These are phyloP conservation scores for Paecilomyces dactylethromorphus DNA, from an alignment of 2,329 filamentous ascomycete species.

Conservation along the genomic window DNA sequence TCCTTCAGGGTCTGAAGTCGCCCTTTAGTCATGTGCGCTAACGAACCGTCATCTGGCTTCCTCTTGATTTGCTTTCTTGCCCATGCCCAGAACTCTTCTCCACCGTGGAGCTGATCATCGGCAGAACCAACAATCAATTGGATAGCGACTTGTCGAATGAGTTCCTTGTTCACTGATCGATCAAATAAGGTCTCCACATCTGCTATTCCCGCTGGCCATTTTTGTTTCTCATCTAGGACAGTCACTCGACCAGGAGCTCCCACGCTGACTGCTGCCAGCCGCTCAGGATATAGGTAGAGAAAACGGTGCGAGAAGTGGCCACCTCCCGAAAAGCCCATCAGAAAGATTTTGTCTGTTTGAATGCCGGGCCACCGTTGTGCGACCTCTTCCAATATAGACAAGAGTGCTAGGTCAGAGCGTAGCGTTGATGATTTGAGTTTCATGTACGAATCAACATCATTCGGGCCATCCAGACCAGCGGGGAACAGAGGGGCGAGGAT, in stretches of 20 bases:
- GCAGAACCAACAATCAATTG: background rate
- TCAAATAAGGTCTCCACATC: constrained; percentile 8
- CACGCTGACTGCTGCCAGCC: constrained; percentile 19
- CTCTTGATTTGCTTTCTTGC: background rate
- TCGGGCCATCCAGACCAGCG: constrained; percentile 19
- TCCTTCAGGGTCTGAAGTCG: background rate
- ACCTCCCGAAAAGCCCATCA: constrained; percentile 25
- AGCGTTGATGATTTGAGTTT: constrained; percentile 14
- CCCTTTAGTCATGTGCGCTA: background rate
- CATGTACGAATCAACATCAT: constrained; percentile 24
- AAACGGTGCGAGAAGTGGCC: constrained; percentile 27
- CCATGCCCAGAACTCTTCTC: background rate
- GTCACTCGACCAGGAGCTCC: constrained; percentile 24
- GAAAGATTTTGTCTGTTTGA: constrained; percentile 17
- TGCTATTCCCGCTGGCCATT: constrained; percentile 13
- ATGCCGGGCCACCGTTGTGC: constrained; percentile 20
- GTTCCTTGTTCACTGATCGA: constrained; percentile 5
- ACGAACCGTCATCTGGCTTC: background rate
- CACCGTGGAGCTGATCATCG: background rate
- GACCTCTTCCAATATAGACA: constrained; percentile 25
- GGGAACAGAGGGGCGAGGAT: constrained; percentile 25
- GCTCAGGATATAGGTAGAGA: constrained; percentile 25
- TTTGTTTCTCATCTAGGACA: constrained; percentile 12
- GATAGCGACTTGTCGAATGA: constrained; percentile 5
- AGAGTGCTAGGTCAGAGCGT: constrained; percentile 19